A percentile compares a stretch with the other conserved stretches of the same genome.
These are phyloP conservation scores for Zygotorulaspora florentina DNA, from an alignment of 805 yeast genomes.

Conservation along the genomic window DNA sequence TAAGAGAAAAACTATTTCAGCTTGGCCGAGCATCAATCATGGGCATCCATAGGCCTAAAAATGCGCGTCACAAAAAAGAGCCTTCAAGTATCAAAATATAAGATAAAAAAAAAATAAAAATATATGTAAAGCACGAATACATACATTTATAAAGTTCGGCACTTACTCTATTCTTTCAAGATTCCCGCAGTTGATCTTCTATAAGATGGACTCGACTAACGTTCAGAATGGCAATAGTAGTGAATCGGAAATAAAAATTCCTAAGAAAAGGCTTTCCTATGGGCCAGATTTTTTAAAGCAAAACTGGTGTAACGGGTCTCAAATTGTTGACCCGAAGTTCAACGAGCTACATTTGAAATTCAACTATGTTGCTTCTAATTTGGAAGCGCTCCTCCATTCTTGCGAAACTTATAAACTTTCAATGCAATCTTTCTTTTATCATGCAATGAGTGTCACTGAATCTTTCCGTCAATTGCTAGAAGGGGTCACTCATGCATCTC, in stretches of 20 bases:
- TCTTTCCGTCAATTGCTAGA: conserved; percentile 14
- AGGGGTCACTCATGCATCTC: conserved; percentile 1
- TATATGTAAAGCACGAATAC: background rate
- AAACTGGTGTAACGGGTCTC: conserved; percentile 4
- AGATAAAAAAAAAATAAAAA: too few relatives aligned
- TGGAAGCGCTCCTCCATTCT: conserved; percentile 11
- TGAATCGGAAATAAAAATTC: conserved; percentile 1
- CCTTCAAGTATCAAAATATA: background rate
- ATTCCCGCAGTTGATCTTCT: too few relatives aligned
- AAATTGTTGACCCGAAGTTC: conserved; percentile 13
- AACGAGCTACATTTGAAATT: conserved; percentile 10
- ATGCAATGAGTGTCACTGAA: conserved; percentile 11
- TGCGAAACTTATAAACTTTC: conserved; percentile 14
- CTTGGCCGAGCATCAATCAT: conserved; percentile 69
- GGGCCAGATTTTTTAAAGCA: conserved; percentile 3
- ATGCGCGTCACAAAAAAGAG: conserved; percentile 11
- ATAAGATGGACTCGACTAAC: background rate
- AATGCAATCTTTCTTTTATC: conserved; percentile 12
- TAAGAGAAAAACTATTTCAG: conserved; percentile 34
- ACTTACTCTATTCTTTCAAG: too few relatives aligned
- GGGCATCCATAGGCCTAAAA: conserved; percentile 48
- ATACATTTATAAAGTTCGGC: background rate
- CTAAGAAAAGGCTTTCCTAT: conserved; percentile 4
- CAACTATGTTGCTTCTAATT: conserved; percentile 5
- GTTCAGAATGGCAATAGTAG: background rate